A percentile compares a stretch with the other conserved stretches of the same genome.
These are phyloP conservation scores for Fusarium aywerte DNA, from an alignment of 2,329 filamentous ascomycete genomes.

Conservation along the genomic window DNA sequence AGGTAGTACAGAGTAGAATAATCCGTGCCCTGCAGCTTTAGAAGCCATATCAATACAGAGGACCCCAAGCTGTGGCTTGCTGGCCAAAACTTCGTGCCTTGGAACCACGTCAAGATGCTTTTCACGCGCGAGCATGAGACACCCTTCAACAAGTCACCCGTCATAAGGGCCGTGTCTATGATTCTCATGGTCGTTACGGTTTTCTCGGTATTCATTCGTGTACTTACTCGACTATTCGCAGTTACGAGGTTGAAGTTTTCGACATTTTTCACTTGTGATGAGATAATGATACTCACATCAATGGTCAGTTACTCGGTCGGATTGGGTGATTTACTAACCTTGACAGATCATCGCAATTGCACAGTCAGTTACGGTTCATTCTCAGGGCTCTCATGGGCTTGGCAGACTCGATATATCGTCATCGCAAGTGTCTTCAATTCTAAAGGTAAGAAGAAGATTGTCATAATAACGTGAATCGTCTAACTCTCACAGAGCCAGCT, in stretches of 20 bases:
- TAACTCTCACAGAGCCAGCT: background rate
- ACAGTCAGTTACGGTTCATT: constrained; percentile 1
- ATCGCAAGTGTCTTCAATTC: background rate
- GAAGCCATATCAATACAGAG: constrained; percentile 13
- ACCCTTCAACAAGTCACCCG: constrained; percentile 17
- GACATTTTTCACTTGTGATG: background rate
- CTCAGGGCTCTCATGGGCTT: background rate
- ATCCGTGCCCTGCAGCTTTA: background rate
- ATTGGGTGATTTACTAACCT: background rate
- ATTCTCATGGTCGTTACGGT: constrained; percentile 11
- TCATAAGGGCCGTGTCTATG: constrained; percentile 15
- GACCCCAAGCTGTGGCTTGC: background rate
- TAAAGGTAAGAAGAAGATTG: background rate
- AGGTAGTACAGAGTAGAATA: background rate
- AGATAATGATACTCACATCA: constrained; percentile 6
- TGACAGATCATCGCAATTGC: background rate
- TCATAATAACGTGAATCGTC: rapidly evolving
- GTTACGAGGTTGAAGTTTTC: background rate
- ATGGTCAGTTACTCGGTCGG: background rate
- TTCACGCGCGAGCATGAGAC: constrained; percentile 21
- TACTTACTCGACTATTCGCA: background rate
- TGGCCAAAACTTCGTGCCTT: background rate
- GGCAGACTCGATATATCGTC: background rate
- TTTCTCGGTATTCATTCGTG: constrained; percentile 9
- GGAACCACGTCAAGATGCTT: constrained; percentile 1